phyloP scores from a whole-genome alignment of 2,329 filamentous ascomycete genomes.

The Aspergillus ustus region DNA sequence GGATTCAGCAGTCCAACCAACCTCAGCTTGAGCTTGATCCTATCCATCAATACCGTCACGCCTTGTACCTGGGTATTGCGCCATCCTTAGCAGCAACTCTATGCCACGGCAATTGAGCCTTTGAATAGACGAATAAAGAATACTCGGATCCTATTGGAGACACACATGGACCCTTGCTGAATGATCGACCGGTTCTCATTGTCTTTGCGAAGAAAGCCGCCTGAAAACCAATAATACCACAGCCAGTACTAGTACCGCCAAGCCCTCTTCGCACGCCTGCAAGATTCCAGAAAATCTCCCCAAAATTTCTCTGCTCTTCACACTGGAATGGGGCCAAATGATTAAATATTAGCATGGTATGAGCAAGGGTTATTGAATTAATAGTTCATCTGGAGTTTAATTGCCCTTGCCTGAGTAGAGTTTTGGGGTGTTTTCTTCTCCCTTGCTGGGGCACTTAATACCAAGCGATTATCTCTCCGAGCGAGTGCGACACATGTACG shows the following conservation, averaged over 20 bases:
- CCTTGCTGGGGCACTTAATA: not conserved
- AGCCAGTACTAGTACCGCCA: not conserved
- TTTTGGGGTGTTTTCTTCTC: not conserved
- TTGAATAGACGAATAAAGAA: constrained; percentile 1
- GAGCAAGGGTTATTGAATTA: constrained; percentile 4
- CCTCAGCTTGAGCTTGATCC: too few species aligned
- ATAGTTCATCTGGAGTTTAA: constrained; percentile 2
- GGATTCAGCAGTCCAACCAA: not conserved
- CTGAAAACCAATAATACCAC: not conserved
- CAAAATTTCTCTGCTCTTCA: constrained; percentile 1
- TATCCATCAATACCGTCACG: not conserved
- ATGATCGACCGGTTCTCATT: constrained; percentile 1
- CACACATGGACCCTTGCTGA: not conserved
- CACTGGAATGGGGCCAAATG: not conserved
- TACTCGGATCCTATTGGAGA: not conserved
- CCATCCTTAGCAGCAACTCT: not conserved
- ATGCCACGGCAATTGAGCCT: not conserved
- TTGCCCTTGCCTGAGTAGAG: not conserved
- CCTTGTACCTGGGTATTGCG: not conserved
- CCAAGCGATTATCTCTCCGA: not conserved
- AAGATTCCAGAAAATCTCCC: not conserved
- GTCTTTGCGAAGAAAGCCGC: not conserved
- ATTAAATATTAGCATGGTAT: constrained; percentile 1
- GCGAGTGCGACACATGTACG: constrained; percentile 1
- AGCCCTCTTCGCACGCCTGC: not conserved